Evolutionary conservation across 2,329 filamentous ascomycete genomes (phyloP), one percentile per base, ranked within the genome.

Genomic region (Botrytis byssoidea): DNA sequence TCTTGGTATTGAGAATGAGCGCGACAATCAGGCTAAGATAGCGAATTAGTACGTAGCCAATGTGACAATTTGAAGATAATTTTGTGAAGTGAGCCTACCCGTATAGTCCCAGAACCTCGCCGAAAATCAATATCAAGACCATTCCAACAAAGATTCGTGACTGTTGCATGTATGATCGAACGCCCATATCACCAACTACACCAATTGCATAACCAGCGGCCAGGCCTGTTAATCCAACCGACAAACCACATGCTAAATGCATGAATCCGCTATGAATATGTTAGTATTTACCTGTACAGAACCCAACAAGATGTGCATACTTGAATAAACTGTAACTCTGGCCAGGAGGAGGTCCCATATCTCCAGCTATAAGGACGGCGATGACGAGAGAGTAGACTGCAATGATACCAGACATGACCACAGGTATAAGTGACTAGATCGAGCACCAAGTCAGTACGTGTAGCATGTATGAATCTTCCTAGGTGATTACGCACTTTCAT

Each of bases 351-450:
- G 94, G 93, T 68, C 87, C 88, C 82, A 98, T 90, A 83, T 97
- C 94, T 83, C 94, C 92, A 73, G 94, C 93, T 82, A 99, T 99
- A 78, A 99, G 89, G 81, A 99, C 96, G 29, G 95, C 93, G 79
- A 99, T 95, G 80, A 99, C 96, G 79, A 99, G 92, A 70, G 95
- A 93, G 85, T 99, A 99, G 78, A 99, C 96, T 74, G 96, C 96
- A 81, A 99, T 94, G 82, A 99, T 99, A 89, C 96, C 96, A 79
- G 96, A 97, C 96, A 99, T 99, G 86, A 99, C 91, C 77, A 96
- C 93, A 76, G 93, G 93, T 78, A 95, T 95, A 71, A 95, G 86
- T 73, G 92, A 95, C 92, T 70, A 37, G 37, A 40, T 18, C 51
- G 61, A 64, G 40, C 29, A 44, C 35, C 9, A 59, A 42, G 29